Base-by-base conservation (phyloP, 2,329 filamentous ascomycete genomes). In the Colletotrichum cordylinicola region DNA sequence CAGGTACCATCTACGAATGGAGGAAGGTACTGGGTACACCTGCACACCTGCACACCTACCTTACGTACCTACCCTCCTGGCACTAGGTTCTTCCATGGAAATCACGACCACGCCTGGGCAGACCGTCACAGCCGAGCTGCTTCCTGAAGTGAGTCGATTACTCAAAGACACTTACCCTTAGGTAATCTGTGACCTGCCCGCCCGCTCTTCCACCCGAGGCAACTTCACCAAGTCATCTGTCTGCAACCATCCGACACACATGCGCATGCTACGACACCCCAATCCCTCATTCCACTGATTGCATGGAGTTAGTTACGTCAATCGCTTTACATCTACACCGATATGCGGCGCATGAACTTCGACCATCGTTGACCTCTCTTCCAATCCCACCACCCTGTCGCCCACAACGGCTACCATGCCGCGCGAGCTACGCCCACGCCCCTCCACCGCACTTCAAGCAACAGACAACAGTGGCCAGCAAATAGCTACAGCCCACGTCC, bases 401-500 rank as follows among this genome's bases (percentile, higher is more conserved):
- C 39, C 39, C 39, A 48, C 39, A 3, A 48, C 39, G 39, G 18
- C 13, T 48, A 48, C 8, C 39, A 48, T 56, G n/a, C n/a, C n/a
- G 52, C 52, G 52, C 0, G 21, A 27, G 21, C 10, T 56, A 6
- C 52, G 52, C 24, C 52, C 52, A 4, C 21, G 52, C 0, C 52
- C 52, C n/a, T 9, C 52, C 24, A 55, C 48, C 48, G n/a, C 48
- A 56, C 4, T 8, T 56, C 52, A 8, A 56, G 10, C 24, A 24
- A 2, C 2, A 56, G 8, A 58, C 29, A 15, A 29, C 55, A 9
- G 27, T 15, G 7, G n/a, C n/a, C n/a, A 18, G 7, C 55, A 29
- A 21, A 16, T 15, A 18, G 0, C 21, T 0, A 6, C 55, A 12
- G 10, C 0, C 27, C 55, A 58, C 13, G 8, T 58, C 0, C 0